Evolutionary conservation across 805 yeast genomes (phyloP).

Genomic region (Nakazawaea sp.): DNA sequence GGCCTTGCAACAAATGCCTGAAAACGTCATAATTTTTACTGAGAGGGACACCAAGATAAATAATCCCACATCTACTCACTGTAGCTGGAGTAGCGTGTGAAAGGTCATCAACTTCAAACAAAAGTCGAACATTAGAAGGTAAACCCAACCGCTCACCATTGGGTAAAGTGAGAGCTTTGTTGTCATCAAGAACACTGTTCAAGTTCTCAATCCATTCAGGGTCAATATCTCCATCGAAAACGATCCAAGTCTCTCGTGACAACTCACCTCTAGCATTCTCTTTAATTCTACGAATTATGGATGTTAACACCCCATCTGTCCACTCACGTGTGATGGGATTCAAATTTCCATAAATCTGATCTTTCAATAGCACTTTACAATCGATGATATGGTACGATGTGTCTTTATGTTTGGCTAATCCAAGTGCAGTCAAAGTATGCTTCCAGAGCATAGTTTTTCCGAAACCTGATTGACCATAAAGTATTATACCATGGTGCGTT

Average conservation of each 20-base stretch:
- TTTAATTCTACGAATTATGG: slow-evolving; percentile 50
- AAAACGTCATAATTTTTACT: slow-evolving; percentile 11
- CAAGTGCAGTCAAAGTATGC: slow-evolving; percentile 38
- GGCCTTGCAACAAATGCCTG: slow-evolving; percentile 10
- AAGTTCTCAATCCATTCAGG: slow-evolving; percentile 91
- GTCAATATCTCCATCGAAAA: slow-evolving; percentile 90
- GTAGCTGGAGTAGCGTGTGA: slow-evolving; percentile 82
- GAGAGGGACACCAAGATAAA: slow-evolving; percentile 50
- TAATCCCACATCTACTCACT: slow-evolving; percentile 85
- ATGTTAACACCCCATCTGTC: slow-evolving; percentile 82
- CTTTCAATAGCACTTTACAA: slow-evolving; percentile 69
- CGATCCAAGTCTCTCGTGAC: slow-evolving; percentile 57
- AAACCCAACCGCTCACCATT: slow-evolving; percentile 79
- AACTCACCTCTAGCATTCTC: slow-evolving; percentile 55
- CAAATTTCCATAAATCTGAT: slow-evolving; percentile 58
- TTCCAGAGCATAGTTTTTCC: slow-evolving; percentile 63
- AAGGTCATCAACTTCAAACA: slow-evolving; percentile 73
- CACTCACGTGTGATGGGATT: slow-evolving; percentile 82
- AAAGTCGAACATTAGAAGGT: slow-evolving; percentile 53
- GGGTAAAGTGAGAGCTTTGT: slow-evolving; percentile 72
- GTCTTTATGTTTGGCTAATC: slow-evolving; percentile 26
- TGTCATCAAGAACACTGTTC: slow-evolving; percentile 89
- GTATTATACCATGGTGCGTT: slow-evolving; percentile 71
- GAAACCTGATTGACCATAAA: slow-evolving; percentile 69
- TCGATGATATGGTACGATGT: slow-evolving; percentile 47